A percentile compares a stretch with the other conserved stretches of the same genome.
These are phyloP conservation scores for Calocera viscosa DNA, from an alignment of 768 basidiomycete species.

Conservation along the genomic window DNA sequence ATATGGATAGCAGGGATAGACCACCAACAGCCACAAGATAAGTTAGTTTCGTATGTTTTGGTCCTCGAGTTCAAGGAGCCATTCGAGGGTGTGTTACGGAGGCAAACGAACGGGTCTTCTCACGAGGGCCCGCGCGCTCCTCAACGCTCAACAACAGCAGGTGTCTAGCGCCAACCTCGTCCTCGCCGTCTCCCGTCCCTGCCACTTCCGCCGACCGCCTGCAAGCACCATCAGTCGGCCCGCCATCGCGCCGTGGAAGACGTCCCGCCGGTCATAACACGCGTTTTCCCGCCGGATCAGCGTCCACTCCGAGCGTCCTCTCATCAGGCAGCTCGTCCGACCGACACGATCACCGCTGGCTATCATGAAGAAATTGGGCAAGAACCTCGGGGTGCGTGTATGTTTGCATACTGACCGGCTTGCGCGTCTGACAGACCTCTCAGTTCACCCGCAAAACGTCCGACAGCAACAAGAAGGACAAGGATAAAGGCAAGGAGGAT, in stretches of 20 bases:
- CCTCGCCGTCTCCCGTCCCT: not conserved
- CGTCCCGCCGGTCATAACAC: not conserved
- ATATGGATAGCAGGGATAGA: not conserved
- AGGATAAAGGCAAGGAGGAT: constrained; percentile 3
- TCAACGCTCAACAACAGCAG: constrained; percentile 8
- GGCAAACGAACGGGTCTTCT: constrained; percentile 7
- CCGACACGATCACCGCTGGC: not conserved
- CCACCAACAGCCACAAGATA: not conserved
- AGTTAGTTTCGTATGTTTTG: no score
- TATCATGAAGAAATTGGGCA: constrained; percentile 8
- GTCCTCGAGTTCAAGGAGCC: not conserved
- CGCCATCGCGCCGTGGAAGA: not conserved
- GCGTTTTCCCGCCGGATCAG: not conserved
- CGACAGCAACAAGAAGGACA: not conserved
- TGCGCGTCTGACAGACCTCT: not conserved
- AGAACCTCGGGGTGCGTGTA: constrained; percentile 3
- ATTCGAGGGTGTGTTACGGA: constrained; percentile 7
- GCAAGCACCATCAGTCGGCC: not conserved
- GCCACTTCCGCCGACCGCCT: not conserved
- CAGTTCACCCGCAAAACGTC: constrained; percentile 8
- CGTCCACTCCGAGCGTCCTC: not conserved
- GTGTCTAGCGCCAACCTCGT: not conserved
- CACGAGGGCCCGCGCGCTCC: constrained; percentile 4
- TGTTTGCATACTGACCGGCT: not conserved
- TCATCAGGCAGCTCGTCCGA: constrained; percentile 4